Evolutionary conservation across 2,329 filamentous ascomycete species (phyloP), one percentile per base, ranked within the genome.

Genomic region (Colletotrichum sidae): DNA sequence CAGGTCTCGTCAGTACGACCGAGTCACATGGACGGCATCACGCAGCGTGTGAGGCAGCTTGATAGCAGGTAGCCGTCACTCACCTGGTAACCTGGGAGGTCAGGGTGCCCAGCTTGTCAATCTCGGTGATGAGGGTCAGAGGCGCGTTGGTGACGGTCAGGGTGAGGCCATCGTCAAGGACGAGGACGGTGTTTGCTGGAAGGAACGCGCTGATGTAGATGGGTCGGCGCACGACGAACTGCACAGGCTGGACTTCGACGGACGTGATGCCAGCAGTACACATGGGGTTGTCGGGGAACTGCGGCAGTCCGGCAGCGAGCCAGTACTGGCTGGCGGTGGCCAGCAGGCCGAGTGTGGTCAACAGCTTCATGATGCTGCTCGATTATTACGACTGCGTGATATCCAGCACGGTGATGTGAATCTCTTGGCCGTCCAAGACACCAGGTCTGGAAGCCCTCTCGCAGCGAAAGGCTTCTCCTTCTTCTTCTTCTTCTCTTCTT

Each of bases 171-270:
- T 65, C 60, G 13, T 65, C 64, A 5, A 67, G 60, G 8, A 67
- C 55, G 38, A 67, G 34, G 15, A 55, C 54, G 4, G 64, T 67
- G 37, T 67, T 67, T 39, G 41, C 54, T 6, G 64, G 64, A 10
- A 67, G 17, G 35, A 54, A 67, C 6, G 60, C 64, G 60, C 64
- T 67, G 60, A 67, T 65, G 60, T 60, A 67, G 49, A 67, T 67
- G 37, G 64, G 64, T 35, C 62, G 64, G 41, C 55, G 55, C 37
- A 64, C 49, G 44, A 67, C 46, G 35, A 67, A 55, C 55, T 67
- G 49, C 11, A 67, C 64, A 49, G 64, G 64, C 41, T 67, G 64
- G 8, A 67, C 60, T 38, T 67, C 64, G 33, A 67, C 64, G 13
- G 60, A 67, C 4, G 64, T 67, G 55, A 67, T 67, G 34, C 64